Conservation (phyloP, 2,329 filamentous ascomycete genomes). For the Clonostachys rosea region DNA sequence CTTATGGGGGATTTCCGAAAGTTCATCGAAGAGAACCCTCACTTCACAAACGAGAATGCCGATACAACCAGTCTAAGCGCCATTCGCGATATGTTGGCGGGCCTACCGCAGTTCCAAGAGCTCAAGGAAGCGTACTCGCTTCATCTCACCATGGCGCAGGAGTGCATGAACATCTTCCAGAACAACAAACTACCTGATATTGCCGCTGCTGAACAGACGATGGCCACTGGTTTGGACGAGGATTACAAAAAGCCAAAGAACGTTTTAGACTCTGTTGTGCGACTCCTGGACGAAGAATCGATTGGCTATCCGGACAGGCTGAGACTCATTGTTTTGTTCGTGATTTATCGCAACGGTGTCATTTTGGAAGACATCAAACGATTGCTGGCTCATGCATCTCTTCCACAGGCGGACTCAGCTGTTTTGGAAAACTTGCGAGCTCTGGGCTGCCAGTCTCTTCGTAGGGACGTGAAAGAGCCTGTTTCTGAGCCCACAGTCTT, state of each 20-base stretch:
- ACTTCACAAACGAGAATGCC: conserved; percentile 74
- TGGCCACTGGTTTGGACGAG: conserved; percentile 90
- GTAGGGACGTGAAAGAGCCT: conserved; percentile 65
- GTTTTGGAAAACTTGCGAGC: conserved; percentile 75
- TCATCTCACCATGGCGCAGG: conserved; percentile 93
- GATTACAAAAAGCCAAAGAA: conserved; percentile 90
- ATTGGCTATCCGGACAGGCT: conserved; percentile 71
- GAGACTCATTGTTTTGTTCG: conserved; percentile 79
- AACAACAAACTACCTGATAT: conserved; percentile 80
- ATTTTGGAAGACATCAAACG: conserved; percentile 80
- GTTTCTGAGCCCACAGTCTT: conserved; percentile 61
- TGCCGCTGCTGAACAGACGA: conserved; percentile 81
- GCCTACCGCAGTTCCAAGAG: conserved; percentile 88
- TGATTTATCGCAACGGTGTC: conserved; percentile 82
- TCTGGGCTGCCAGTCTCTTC: conserved; percentile 70
- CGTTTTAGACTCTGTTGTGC: conserved; percentile 77
- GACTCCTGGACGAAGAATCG: conserved; percentile 80
- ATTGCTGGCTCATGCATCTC: conserved; percentile 74
- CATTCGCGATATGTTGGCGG: conserved; percentile 96
- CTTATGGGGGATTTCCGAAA: conserved; percentile 88
- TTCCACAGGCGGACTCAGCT: conserved; percentile 70
- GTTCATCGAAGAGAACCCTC: conserved; percentile 86
- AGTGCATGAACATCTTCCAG: conserved; percentile 93
- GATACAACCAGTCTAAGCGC: conserved; percentile 76
- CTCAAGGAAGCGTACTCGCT: conserved; percentile 94